phyloP scores from a whole-genome alignment of 257 asterid genomes.

The Gentiana straminea region DNA sequence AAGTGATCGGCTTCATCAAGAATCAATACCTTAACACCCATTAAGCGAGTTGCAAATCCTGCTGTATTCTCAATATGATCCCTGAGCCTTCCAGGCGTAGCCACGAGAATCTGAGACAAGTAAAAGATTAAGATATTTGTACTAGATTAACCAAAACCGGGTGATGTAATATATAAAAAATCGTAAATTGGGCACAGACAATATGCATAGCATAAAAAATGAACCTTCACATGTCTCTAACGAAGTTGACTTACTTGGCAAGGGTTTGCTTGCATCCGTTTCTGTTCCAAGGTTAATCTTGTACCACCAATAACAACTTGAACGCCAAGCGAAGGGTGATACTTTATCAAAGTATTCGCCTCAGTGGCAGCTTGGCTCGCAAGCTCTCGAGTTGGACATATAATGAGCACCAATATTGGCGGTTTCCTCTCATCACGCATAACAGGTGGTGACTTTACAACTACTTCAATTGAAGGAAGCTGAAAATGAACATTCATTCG shows the following conservation, averaged over 20 bases:
- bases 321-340: constrained; percentile 87
- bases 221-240: background rate
- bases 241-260: constrained; percentile 52
- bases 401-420: constrained; percentile 69
- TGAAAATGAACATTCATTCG: constrained; percentile 26
- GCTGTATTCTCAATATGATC: constrained; percentile 93
- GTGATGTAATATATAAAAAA: background rate
- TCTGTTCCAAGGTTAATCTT: constrained; percentile 75
- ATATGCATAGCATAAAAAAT: background rate
- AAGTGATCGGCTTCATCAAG: constrained; percentile 98
- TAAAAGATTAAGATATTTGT: background rate
- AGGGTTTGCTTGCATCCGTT: constrained; percentile 88
- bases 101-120: constrained; percentile 76
- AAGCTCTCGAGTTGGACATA: constrained; percentile 95
- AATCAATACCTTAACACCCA: constrained; percentile 89
- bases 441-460: constrained; percentile 45
- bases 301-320: constrained; percentile 99
- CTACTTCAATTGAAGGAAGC: constrained; percentile 91
- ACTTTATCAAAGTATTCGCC: constrained; percentile 79
- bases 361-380: constrained; percentile 95
- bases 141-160: background rate
- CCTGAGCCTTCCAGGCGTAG: constrained; percentile 95
- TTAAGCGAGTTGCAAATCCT: constrained; percentile 88
- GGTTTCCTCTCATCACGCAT: constrained; percentile 56
- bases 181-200: too few species aligned